Evolutionary conservation across 352 stramenopile species (phyloP), one percentile per base, ranked within the genome.

Genomic region (Globisporangium megalacanthum): DNA sequence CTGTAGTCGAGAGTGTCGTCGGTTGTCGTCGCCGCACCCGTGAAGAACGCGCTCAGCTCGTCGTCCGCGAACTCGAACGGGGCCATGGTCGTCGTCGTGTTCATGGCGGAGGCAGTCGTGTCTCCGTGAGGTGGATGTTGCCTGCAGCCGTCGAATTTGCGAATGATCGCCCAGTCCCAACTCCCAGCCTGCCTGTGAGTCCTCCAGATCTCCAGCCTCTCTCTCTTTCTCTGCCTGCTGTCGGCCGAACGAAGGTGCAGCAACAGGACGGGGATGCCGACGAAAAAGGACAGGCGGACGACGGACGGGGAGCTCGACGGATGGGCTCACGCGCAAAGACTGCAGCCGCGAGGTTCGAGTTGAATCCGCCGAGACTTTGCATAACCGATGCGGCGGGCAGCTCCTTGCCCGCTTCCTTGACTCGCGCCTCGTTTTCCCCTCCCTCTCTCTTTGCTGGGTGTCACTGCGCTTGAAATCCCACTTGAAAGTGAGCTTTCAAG

Each of bases 21-120:
- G 31, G 9, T 5, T 20, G 29, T 17, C 35, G 54, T 35, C 31
- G 48, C 19, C 5, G 47, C 25, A 35, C 25, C 39, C 14, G 60
- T 56, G 58, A 76, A 64, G 58, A 73, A 57, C 65, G 64, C 65
- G 48, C 70, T 62, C 31, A 75, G 60, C 42, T 70, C 64, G 41
- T 61, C 49, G 49, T 68, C 64, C 46, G 54, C 69, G 42, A 75
- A 58, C 17, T 53, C 50, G 36, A 72, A 55, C 22, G 65, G 37
- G 54, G 72, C 66, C 60, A 69, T 72, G 49, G 33, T 58, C 49
- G 3, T 37, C 49, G 58, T 64, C 60, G 63, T 52, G 37, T 41
- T n/a, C 33, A 6, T 50, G 20, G n/a, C 33, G 22, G 39, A 37
- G 29, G n/a, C 29, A 15, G 22, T 41, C 25, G 33, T 33, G 42